Conservation (phyloP, 148 eudicot species). For the Oxyria digyna region DNA sequence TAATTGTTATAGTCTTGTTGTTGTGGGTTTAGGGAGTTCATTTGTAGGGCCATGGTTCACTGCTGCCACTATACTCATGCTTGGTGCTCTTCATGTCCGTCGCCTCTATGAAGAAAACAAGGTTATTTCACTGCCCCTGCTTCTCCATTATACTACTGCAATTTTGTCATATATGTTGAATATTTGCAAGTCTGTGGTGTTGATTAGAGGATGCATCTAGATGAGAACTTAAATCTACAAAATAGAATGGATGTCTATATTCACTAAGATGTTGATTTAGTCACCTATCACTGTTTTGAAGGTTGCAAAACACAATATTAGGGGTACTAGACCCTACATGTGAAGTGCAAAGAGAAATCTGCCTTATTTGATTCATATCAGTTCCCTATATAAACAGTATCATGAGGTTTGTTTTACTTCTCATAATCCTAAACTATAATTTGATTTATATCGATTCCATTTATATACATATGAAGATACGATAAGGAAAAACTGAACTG, state of each 20-base stretch:
- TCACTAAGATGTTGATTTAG: not conserved
- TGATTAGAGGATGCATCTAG: not conserved
- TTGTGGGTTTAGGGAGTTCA: constrained; percentile 38
- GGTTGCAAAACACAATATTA: not conserved
- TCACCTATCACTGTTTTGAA: not conserved
- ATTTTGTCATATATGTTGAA: not conserved
- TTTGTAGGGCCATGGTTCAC: constrained; percentile 81
- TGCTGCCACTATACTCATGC: constrained; percentile 80
- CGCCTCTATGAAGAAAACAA: constrained; percentile 74
- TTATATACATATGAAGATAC: too few species aligned
- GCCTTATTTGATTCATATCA: too few species aligned
- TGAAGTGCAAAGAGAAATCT: not conserved
- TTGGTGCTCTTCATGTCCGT: constrained; percentile 87
- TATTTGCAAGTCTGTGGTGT: not conserved
- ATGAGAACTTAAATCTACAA: not conserved
- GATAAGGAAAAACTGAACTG: too few species aligned
- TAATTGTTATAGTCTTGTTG: not conserved
- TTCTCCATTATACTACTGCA: too few species aligned
- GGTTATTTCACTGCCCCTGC: constrained; percentile 18
- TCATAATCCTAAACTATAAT: too few species aligned
- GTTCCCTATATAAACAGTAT: too few species aligned
- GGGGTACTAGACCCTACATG: not conserved
- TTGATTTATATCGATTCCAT: too few species aligned
- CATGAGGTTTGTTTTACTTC: too few species aligned
- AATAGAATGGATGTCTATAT: not conserved